These are phyloP conservation scores for Umbelopsis sp. DNA, from an alignment of 192 early-diverging fungal species.

Conservation along the genomic window DNA sequence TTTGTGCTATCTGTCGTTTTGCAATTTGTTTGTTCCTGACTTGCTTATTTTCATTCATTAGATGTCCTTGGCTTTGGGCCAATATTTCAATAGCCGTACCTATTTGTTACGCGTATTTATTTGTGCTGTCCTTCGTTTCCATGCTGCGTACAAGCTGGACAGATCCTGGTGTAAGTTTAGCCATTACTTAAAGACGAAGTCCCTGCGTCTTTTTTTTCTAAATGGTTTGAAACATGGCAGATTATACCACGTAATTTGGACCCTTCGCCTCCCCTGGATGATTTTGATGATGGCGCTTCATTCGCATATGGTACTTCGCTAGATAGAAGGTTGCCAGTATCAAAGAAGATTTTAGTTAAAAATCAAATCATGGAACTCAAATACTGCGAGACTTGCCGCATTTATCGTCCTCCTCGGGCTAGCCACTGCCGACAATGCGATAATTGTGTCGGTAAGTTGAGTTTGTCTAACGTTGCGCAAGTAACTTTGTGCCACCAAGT, in stretches of 20 bases:
- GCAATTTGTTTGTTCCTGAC: not conserved
- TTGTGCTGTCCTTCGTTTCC: constrained; percentile 59
- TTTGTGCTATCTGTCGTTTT: not conserved
- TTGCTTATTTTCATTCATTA: constrained; percentile 21
- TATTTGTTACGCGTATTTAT: constrained; percentile 69
- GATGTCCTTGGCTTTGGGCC: constrained; percentile 68
- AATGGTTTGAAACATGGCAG: constrained; percentile 4
- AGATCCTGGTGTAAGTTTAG: constrained; percentile 63
- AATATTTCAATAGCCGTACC: constrained; percentile 62
- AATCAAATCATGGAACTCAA: constrained; percentile 67
- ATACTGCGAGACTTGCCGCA: constrained; percentile 89
- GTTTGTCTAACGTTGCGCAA: not conserved
- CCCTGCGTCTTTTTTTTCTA: not conserved
- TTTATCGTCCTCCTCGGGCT: constrained; percentile 87
- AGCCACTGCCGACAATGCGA: constrained; percentile 90
- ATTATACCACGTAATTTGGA: constrained; percentile 77
- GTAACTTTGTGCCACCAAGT: not conserved
- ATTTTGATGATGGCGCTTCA: constrained; percentile 50
- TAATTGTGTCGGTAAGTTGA: constrained; percentile 77
- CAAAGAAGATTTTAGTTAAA: constrained; percentile 66
- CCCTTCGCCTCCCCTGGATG: constrained; percentile 54
- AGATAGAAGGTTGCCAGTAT: constrained; percentile 43
- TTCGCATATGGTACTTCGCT: constrained; percentile 39
- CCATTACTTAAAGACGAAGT: too few species aligned
- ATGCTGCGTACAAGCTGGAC: constrained; percentile 79